Base-by-base conservation (phyloP, 768 basidiomycete genomes). In the Flagelloscypha sp. region DNA sequence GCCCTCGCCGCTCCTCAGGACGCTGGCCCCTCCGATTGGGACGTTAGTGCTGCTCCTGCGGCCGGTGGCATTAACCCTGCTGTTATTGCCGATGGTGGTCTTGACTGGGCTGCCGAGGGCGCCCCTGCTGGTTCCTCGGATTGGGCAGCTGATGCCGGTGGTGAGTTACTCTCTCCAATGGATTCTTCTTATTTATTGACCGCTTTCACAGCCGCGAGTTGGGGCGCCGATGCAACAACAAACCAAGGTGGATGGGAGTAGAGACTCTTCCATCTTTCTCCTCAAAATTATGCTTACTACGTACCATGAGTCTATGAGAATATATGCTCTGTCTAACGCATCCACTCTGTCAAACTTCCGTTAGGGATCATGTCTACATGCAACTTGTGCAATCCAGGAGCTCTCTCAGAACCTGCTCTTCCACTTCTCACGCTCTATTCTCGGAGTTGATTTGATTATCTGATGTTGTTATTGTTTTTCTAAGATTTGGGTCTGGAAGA, bases 71-170 rank as follows among this genome's bases (percentile, higher is more conserved):
- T 88, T 61, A 85, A 89, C 62, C 84, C 88, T 36, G 72, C 71
- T 32, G 65, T 89, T 54, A 79, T 79, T 55, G 62, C 70, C 21
- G 67, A 71, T 39, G 79, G 70, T 55, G 77, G 72, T 43, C 78
- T 93, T 52, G 88, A 92, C 67, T 92, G 88, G 88, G 62, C 78
- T 44, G 82, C 83, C 11, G 84, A 88, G 23, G 53, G 68, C 33
- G 59, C 70, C 40, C 59, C 64, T 32, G 65, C 65, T 31, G 56
- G 50, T 37, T 57, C 70, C 19, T 65, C 72, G 33, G 90, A 94
- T 68, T 95, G 92, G 92, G 65, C 87, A 49, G 88, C 89, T 41
- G 90, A 92, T 56, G 79, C 88, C 29, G 54, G 71, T 38, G 62
- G 65, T 42, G 59, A 37, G 21, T 27, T n/a, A n/a, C n/a, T n/a